A percentile compares a stretch with the other conserved stretches of the same genome.
Evolutionary conservation across 176 grass and related monocot species (phyloP).

Genomic region (Zea luxurians): DNA sequence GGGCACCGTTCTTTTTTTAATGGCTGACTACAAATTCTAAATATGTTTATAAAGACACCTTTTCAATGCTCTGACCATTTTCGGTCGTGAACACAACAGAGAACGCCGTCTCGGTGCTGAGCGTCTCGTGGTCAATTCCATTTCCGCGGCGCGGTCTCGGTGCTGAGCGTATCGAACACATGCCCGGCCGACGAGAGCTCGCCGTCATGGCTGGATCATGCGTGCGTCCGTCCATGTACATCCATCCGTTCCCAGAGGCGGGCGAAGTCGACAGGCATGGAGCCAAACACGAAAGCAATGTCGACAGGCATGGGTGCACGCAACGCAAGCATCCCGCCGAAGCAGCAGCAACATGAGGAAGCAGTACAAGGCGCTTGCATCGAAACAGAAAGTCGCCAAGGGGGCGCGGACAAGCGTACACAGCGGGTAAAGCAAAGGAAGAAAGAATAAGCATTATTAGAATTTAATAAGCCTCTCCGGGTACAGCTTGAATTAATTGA

Average conservation of each 20-base stretch:
- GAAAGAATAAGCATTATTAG: constrained; percentile 28
- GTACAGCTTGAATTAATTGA: constrained; percentile 30
- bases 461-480: constrained; percentile 38
- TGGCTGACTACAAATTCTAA: too few relatives aligned
- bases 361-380: constrained; percentile 45
- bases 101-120: too few relatives aligned
- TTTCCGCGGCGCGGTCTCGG: too few relatives aligned
- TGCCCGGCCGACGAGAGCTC: not conserved
- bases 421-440: not conserved
- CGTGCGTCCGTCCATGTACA: not conserved
- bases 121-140: too few relatives aligned
- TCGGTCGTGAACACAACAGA: too few relatives aligned
- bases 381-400: constrained; percentile 45
- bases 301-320: not conserved
- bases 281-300: not conserved
- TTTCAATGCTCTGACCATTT: too few relatives aligned
- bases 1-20: too few relatives aligned
- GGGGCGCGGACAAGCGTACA: constrained; percentile 26
- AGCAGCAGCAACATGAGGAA: constrained; percentile 53
- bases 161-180: too few relatives aligned
- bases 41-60: too few relatives aligned
- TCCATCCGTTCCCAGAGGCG: not conserved
- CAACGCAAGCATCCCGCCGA: constrained; percentile 43
- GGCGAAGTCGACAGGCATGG: not conserved
- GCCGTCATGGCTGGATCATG: not conserved